Evolutionary conservation across 352 stramenopile species (phyloP), one percentile per base, ranked within the genome.

Genomic region (Pythium apleroticum): DNA sequence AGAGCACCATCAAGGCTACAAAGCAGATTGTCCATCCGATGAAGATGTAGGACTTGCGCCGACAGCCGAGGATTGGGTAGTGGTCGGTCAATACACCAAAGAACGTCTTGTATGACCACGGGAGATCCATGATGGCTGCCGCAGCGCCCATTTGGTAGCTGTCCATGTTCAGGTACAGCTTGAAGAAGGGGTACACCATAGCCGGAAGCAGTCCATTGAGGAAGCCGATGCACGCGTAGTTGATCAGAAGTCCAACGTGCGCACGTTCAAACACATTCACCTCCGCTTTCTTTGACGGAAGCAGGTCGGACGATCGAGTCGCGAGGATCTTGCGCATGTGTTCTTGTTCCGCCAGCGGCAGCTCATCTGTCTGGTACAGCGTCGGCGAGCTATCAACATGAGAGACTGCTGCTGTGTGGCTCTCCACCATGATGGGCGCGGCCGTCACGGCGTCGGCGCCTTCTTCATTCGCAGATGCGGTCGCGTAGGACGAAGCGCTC

Each of bases 61-160:
- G 81, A 49, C 84, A 88, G 12, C 83, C 83, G 20, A 69, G 63
- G 52, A 92, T 86, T 19, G 81, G 83, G 7, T 83, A 61, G 57
- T 87, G 78, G 61, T 92, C 81, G 20, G 80, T 88, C 48, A 92
- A 65, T 41, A 88, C 62, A 20, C 81, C 84, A 65, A 90, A 90
- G 27, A 92, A 72, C n/a, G 80, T 90, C 68, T 92, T 90, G 68
- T 90, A 89, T 9, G 82, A 88, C 76, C 82, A 92, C 12, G 80
- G 80, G 24, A 92, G 65, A 50, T 75, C 69, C 60, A 90, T 85
- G 27, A 91, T 80, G 25, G 80, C 71, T 0, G 61, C 64, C 0
- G 83, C 83, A 2, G 80, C 79, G 20, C 68, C 77, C 19, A 81
- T 80, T 52, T 89, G 79, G 58, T 87, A 90, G 53, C 78, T 78